Evolutionary conservation across 1,284 basidiomycete species (phyloP).

Genomic region (Apiotrichum gamsii): DNA sequence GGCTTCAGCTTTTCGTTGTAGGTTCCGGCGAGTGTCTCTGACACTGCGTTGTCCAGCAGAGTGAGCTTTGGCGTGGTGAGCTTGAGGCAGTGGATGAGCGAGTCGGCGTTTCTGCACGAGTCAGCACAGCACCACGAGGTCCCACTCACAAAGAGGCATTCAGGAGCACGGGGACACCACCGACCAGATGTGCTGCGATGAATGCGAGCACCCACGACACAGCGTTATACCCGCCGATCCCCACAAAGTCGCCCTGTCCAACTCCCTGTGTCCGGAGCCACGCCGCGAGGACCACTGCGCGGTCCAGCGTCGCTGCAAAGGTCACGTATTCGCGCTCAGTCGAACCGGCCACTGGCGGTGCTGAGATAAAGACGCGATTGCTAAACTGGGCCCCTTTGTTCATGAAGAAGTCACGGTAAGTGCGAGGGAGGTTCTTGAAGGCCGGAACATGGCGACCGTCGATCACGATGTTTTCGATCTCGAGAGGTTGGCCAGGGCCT

Average conservation of each 20-base stretch:
- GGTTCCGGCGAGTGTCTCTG: conserved; percentile 19
- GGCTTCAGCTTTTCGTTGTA: neutral
- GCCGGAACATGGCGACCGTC: too few species aligned
- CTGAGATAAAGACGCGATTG: conserved; percentile 26
- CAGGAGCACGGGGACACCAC: conserved; percentile 30
- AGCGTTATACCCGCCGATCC: conserved; percentile 33
- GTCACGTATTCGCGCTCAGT: conserved; percentile 15
- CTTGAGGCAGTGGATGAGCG: conserved; percentile 25
- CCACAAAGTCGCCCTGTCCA: conserved; percentile 27
- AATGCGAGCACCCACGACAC: conserved; percentile 28
- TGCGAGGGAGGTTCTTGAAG: conserved; percentile 2
- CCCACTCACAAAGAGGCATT: conserved; percentile 39
- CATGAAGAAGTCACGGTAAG: conserved; percentile 13
- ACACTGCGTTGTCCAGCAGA: conserved; percentile 30
- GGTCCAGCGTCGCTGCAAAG: conserved; percentile 25
- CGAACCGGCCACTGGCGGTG: conserved; percentile 12
- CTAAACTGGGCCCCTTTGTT: conserved; percentile 14
- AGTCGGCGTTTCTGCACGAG: conserved; percentile 13
- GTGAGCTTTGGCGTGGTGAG: conserved; percentile 29
- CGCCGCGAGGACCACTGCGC: conserved; percentile 17
- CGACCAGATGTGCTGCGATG: conserved; percentile 33
- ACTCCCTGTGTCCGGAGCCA: conserved; percentile 30
- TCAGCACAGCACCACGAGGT: neutral
- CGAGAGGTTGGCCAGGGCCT: too few species aligned
- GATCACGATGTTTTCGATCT: too few species aligned